Evolutionary conservation across 1,284 basidiomycete genomes (phyloP).

Genomic region (Cryptococcus sp.): DNA sequence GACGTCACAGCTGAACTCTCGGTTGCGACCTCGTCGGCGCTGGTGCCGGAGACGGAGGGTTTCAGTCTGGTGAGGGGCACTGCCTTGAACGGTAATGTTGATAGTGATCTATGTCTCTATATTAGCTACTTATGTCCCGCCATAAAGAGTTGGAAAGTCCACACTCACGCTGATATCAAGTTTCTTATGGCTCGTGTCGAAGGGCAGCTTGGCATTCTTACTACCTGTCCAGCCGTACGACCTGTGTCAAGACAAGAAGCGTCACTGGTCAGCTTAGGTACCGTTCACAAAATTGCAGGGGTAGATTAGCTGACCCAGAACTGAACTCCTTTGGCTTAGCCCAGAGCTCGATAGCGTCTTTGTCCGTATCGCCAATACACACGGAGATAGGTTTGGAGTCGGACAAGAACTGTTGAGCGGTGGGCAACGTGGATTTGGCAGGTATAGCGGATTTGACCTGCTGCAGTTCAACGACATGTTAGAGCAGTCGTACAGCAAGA

Average conservation of each 20-base stretch:
- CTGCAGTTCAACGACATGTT: not conserved
- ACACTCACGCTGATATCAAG: conserved; percentile 16
- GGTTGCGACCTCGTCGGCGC: too few relatives aligned
- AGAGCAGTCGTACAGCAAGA: too few relatives aligned
- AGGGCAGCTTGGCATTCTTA: conserved; percentile 13
- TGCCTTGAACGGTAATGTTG: not conserved
- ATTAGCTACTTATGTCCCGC: too few relatives aligned
- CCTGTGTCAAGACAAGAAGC: not conserved
- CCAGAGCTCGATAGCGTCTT: conserved; percentile 2
- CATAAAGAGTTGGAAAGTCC: not conserved
- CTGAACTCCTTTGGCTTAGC: conserved; percentile 13
- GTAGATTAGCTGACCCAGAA: conserved; percentile 15
- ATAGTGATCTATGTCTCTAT: not conserved
- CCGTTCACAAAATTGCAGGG: not conserved
- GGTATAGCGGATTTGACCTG: not conserved
- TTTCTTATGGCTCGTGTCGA: conserved; percentile 5
- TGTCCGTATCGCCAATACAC: conserved; percentile 5
- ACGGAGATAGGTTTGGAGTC: conserved; percentile 3
- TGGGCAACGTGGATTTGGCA: not conserved
- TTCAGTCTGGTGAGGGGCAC: too few relatives aligned
- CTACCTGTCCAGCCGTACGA: conserved; percentile 23
- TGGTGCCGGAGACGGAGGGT: too few relatives aligned
- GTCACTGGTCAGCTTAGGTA: not conserved
- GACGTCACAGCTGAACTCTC: too few relatives aligned
- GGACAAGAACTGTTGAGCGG: conserved; percentile 1